phyloP scores from a whole-genome alignment of 2,329 filamentous ascomycete species.

The Phyllosticta citriasiana region DNA sequence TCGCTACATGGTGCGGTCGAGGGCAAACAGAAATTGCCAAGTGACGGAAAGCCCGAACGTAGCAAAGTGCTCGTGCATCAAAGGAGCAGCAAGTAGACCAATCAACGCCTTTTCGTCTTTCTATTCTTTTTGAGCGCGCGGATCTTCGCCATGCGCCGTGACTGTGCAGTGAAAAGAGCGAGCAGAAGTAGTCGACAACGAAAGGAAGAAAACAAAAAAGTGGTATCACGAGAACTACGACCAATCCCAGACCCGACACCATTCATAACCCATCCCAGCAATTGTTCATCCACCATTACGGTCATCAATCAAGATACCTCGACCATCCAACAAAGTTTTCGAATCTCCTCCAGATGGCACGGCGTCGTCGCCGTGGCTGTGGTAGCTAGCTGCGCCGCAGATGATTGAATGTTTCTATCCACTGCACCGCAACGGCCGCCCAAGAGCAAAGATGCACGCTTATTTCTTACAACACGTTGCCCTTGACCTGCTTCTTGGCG shows the following conservation, averaged over 20 bases:
- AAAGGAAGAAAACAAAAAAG: not conserved
- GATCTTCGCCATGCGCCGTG: not conserved
- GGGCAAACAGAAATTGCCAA: no score
- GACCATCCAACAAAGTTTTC: not conserved
- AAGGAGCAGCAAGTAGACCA: not conserved
- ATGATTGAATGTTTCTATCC: not conserved
- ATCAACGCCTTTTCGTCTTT: not conserved
- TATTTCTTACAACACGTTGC: constrained; percentile 11
- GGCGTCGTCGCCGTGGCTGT: not conserved
- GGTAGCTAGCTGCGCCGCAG: not conserved
- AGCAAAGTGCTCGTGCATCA: no score
- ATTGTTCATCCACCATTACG: not conserved
- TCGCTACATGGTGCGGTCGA: no score
- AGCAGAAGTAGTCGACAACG: not conserved
- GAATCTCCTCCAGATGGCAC: not conserved
- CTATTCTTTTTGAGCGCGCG: not conserved
- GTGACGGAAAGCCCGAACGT: no score
- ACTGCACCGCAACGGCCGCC: not conserved
- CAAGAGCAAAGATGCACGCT: not conserved
- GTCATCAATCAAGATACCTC: not conserved
- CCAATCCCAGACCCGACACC: not conserved
- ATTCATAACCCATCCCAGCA: not conserved
- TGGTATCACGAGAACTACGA: not conserved
- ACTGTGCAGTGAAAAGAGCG: not conserved
- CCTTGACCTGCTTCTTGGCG: constrained; percentile 12